Evolutionary conservation across 2,329 filamentous ascomycete genomes (phyloP), one percentile per base, ranked within the genome.

Genomic region (Colletotrichum endophyticum): DNA sequence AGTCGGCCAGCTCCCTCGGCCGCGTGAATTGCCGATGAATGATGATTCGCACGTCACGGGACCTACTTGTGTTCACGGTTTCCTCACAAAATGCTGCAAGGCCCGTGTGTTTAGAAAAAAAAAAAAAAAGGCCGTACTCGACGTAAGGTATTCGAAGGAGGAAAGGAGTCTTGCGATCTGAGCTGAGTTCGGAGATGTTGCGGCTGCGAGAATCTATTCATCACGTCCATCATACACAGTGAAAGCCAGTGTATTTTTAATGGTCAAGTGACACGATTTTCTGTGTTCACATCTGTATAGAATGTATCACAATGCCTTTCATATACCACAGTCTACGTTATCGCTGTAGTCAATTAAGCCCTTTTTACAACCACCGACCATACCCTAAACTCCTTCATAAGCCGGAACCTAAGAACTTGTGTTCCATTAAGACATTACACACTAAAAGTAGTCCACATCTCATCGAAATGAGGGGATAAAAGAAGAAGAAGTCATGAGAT

Each of bases 341-440:
- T 53, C 44, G 13, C n/a, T 13, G 44, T 12, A 53, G 44, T 12
- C n/a, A 25, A 53, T 53, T 22, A 13, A 22, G n/a, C n/a, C 36
- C 36, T 70, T 63, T 70, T 70, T 19, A n/a, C 68, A 13, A 25
- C n/a, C 49, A 61, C 19, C 25, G 53, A 36, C 3, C 22, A 39
- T 39, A 19, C 25, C 27, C 68, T 32, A 15, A 70, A 70, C 68
- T 63, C 68, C 68, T 16, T 27, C 22, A n/a, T 69, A n/a, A 19
- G 34, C 32, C n/a, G n/a, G 8, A 49, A 11, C 22, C 6, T 44
- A 11, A 27, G 15, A 61, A n/a, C 16, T 6, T 5, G 28, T 12
- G 12, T 25, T 57, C 13, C 27, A 34, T 64, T 66, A 49, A 69
- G 8, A 69, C 57, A 73, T 76, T 76, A 76, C 66, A 73, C 59